Evolutionary conservation across 306 rosid species (phyloP), one percentile per base, ranked within the genome.

Genomic region (Fragaria vesca): DNA sequence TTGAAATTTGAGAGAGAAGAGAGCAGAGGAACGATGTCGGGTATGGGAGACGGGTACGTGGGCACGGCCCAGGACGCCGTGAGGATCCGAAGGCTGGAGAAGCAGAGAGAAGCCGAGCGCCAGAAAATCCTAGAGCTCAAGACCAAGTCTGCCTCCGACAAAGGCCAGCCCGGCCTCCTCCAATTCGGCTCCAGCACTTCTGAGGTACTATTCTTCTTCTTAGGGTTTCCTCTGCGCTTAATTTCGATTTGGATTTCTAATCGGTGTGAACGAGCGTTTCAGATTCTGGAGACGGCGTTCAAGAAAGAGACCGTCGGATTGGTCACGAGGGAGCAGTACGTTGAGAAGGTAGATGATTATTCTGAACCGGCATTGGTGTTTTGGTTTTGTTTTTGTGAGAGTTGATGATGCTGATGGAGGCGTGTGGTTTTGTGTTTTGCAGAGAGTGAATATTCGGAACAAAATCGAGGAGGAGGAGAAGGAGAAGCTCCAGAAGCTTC

Each of bases 31-130:
- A 73, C 63, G 42, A 92, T 94, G 97, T 90, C 97, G 85, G 98
- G 98, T 21, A 94, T 94, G 98, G 98, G 98, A 73, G 98, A 94
- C 47, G 98, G 98, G 71, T 94, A 94, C 78, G 98, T 94, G 81
- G 98, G 98, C 85, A 94, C 97, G 11, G 96, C 96, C 91, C 97
- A 91, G 78, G 99, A 95, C 69, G 89, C 96, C 32, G 99, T 93
- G 42, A 79, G 99, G 82, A 95, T 95, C 77, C 93, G 99, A 38
- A 87, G 97, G 71, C 89, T 95, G 26, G 97, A 95, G 94, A 95
- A 95, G 88, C 97, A 95, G 81, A 85, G 99, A 80, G 99, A 95
- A 83, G 99, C 97, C 0, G 97, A 95, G 85, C 98, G 97, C 78
- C 96, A 92, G 69, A 95, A 93, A 88, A 95, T 95, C 84, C 93